Base-by-base conservation (phyloP, 2,329 filamentous ascomycete species). In the Colletotrichum godetiae region DNA sequence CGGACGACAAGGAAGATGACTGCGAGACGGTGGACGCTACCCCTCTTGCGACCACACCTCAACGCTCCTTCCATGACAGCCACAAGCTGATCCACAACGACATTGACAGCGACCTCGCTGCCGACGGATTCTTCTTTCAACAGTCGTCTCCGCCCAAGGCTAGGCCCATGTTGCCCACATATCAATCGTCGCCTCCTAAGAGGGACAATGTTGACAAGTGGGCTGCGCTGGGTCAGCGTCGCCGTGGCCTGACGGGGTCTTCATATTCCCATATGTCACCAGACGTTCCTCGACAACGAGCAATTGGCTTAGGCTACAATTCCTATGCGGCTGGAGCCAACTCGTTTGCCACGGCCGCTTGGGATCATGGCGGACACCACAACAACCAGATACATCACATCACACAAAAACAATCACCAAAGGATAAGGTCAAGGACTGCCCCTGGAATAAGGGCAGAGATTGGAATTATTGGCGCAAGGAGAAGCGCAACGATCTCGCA, bases 161-260 rank as follows among this genome's bases (percentile, higher is more conserved):
- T 15, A 72, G 37, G 52, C 33, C 31, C 5, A 56, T 68, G 62
- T 12, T 72, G 29, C n/a, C 49, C 22, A 60, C 68, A 62, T 88
- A 88, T 70, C 91, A 92, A 78, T 90, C 91, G 8, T n/a, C 42
- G n/a, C 89, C 93, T 56, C 85, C 90, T 27, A 94, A 94, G 85
- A 90, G 89, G 68, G 85, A 78, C 76, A 80, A 80, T 55, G 75
- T 94, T 65, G 96, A 98, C 83, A 98, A 97, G 82, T 98, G 96
- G 96, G 91, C 93, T 29, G 94, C 92, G 13, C 88, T 98, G 61
- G 96, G 96, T 75, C 93, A 97, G 81, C 93, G 93, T 78, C 91
- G 96, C 68, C 92, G 95, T 74, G 94, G 91, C 72, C 90, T 88
- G 79, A 85, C 82, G 35, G 88, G 89, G 59, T 82, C 85, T 59